Percentiles rank a stretch among this genome's conserved stretches.
Evolutionary conservation across 2,329 filamentous ascomycete species (phyloP).

Genomic region (Fusarium buxicola): DNA sequence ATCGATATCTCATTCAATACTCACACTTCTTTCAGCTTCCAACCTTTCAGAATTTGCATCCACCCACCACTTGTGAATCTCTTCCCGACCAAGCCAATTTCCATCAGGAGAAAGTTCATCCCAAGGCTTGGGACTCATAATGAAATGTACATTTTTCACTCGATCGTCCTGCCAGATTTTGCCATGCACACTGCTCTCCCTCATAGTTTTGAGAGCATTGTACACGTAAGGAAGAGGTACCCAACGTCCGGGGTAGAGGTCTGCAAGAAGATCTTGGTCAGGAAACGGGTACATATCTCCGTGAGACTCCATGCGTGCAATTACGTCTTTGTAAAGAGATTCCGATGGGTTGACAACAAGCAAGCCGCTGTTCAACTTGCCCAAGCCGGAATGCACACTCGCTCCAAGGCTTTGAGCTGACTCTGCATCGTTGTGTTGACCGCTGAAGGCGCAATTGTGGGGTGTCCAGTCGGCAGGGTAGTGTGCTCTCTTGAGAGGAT

Average conservation of each 20-base stretch:
- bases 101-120: conserved; percentile 2
- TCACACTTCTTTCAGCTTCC: not conserved
- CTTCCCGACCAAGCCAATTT: not conserved
- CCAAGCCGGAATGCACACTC: not conserved
- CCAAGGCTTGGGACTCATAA: conserved; percentile 24
- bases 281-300: conserved; percentile 6
- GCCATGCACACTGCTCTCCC: not conserved
- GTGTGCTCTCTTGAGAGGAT: conserved; percentile 9
- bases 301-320: not conserved
- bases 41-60: conserved; percentile 6
- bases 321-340: not conserved
- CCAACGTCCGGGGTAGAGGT: conserved; percentile 12
- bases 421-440: conserved; percentile 6
- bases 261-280: conserved; percentile 19
- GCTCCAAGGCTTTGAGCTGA: conserved; percentile 5
- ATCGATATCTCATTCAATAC: no score
- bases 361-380: conserved; percentile 25
- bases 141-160: conserved; percentile 30
- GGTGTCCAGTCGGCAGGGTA: conserved; percentile 21
- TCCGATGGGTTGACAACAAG: conserved; percentile 19
- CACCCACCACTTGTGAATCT: conserved; percentile 27
- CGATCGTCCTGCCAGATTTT: conserved; percentile 13
- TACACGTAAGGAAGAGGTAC: conserved; percentile 15
- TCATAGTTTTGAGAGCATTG: conserved; percentile 26
- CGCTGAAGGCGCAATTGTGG: conserved; percentile 17